Percentiles rank a stretch among this genome's conserved stretches.
phyloP scores from a whole-genome alignment of 495 filamentous ascomycete genomes.

The Aspergillus incahuasiensis region DNA sequence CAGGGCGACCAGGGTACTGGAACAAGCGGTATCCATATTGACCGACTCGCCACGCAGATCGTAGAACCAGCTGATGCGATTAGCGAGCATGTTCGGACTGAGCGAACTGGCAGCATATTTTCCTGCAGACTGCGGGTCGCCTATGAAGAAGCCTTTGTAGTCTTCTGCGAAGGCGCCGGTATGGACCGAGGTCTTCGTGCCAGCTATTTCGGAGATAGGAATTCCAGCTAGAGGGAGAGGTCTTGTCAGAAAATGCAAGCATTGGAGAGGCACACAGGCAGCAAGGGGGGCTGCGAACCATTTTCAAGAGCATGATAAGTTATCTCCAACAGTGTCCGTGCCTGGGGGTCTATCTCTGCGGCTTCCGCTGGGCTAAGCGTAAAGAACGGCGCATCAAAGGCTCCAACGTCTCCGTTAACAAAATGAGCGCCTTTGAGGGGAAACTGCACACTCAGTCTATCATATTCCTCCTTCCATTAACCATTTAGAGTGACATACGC shows the following conservation, averaged over 20 bases:
- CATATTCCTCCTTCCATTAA: background rate
- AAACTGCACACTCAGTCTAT: background rate
- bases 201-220: too few relatives aligned
- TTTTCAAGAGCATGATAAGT: slow-evolving; percentile 45
- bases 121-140: slow-evolving; percentile 22
- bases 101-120: too few relatives aligned
- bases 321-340: slow-evolving; percentile 19
- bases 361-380: background rate
- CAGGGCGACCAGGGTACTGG: slow-evolving; percentile 14
- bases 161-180: slow-evolving; percentile 38
- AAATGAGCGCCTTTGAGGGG: background rate
- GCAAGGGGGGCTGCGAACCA: slow-evolving; percentile 16
- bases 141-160: slow-evolving; percentile 37
- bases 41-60: slow-evolving; percentile 29
- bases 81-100: slow-evolving; percentile 21
- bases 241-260: too few relatives aligned
- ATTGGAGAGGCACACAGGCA: too few relatives aligned
- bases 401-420: background rate
- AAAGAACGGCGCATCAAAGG: slow-evolving; percentile 5
- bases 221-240: too few relatives aligned
- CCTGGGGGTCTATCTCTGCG: slow-evolving; percentile 19
- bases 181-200: slow-evolving; percentile 31
- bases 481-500: too few relatives aligned
- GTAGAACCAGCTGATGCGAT: slow-evolving; percentile 34
- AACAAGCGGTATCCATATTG: slow-evolving; percentile 52